Conservation (phyloP, 805 yeast species). For the Jamesozyma hellenica region DNA sequence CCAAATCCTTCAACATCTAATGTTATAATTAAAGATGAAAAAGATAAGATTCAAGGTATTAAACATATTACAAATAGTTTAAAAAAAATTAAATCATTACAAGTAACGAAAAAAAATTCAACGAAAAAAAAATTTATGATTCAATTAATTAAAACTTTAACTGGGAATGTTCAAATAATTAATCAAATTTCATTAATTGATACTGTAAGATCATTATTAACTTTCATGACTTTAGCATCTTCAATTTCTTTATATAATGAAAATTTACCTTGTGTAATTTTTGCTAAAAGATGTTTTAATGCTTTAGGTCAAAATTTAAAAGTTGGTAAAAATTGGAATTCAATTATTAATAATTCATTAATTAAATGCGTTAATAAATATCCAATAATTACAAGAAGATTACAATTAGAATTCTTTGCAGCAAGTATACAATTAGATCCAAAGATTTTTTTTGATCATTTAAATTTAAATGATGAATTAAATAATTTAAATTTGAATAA, state of each 20-base stretch:
- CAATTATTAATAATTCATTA: conserved; percentile 10
- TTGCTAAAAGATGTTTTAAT: conserved; percentile 6
- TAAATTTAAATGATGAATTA: conserved; percentile 11
- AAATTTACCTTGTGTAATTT: conserved; percentile 8
- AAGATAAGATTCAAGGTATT: conserved; percentile 9
- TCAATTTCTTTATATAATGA: conserved; percentile 6
- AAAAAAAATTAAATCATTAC: conserved; percentile 17
- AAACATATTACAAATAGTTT: conserved; percentile 20
- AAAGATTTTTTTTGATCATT: conserved; percentile 18
- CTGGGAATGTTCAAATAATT: conserved; percentile 7
- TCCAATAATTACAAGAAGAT: conserved; percentile 10
- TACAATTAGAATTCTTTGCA: conserved; percentile 19
- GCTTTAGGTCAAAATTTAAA: conserved; percentile 9
- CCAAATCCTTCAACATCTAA: not conserved
- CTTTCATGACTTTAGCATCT: conserved; percentile 9
- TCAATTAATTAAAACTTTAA: conserved; percentile 12
- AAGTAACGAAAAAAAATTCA: conserved; percentile 3
- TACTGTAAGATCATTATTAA: conserved; percentile 9
- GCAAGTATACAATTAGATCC: conserved; percentile 23
- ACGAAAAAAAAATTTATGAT: conserved; percentile 12
- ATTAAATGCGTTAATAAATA: conserved; percentile 12
- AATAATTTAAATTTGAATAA: conserved; percentile 8
- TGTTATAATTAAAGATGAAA: not conserved
- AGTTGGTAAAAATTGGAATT: conserved; percentile 13
- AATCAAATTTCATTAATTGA: conserved; percentile 15